Percentiles rank a stretch among this genome's conserved stretches.
Evolutionary conservation across 2,329 filamentous ascomycete genomes (phyloP).

Genomic region (Phialemoniopsis sp.): DNA sequence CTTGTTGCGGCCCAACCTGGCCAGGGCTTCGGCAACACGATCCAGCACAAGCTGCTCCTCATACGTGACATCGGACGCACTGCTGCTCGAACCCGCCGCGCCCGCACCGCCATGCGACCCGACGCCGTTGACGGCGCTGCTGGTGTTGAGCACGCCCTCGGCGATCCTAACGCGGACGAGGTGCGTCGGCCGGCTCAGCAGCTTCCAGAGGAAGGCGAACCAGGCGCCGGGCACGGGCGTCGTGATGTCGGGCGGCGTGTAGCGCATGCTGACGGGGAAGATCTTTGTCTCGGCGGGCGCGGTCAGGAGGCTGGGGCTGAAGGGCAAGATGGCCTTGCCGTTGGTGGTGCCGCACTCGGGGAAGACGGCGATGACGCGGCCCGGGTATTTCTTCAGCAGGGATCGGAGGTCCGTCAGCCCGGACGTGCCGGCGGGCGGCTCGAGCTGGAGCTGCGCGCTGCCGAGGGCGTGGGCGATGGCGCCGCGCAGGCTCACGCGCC

Average conservation of each 20-base stretch:
- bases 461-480: conserved; percentile 73
- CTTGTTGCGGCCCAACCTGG: conserved; percentile 83
- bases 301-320: conserved; percentile 72
- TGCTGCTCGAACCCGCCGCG: conserved; percentile 17
- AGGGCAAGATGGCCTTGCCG: conserved; percentile 80
- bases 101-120: conserved; percentile 7
- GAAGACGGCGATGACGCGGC: conserved; percentile 78
- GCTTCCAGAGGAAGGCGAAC: conserved; percentile 73
- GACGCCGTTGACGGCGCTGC: conserved; percentile 20
- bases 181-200: conserved; percentile 81
- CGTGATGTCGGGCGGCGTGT: conserved; percentile 84
- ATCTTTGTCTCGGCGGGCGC: conserved; percentile 67
- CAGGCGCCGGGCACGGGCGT: conserved; percentile 80
- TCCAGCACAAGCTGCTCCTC: conserved; percentile 73
- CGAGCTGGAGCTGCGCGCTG: conserved; percentile 42
- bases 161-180: conserved; percentile 89
- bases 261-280: conserved; percentile 87
- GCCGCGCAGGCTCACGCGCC: conserved; percentile 69
- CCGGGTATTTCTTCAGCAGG: conserved; percentile 64
- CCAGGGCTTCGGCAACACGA: conserved; percentile 77
- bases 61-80: conserved; percentile 27
- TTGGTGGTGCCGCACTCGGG: conserved; percentile 95
- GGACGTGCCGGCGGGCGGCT: conserved; percentile 31
- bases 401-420: conserved; percentile 56
- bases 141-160: conserved; percentile 59